Percentiles rank a stretch among this genome's conserved stretches.
These are phyloP conservation scores for Cubamyces sp. DNA, from an alignment of 768 basidiomycete species.

Conservation along the genomic window DNA sequence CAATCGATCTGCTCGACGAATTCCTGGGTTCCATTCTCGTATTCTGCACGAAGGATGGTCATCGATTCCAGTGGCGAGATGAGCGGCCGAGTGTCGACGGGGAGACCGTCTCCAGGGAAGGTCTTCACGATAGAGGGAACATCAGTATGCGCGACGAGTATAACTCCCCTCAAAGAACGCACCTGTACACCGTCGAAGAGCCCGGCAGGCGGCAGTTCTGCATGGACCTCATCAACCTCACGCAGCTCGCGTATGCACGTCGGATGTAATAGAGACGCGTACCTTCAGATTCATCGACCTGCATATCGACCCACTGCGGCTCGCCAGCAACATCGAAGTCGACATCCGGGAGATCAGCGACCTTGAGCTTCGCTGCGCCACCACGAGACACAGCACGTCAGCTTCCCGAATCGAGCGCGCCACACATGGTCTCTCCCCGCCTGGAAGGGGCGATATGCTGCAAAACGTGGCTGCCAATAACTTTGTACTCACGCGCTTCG, in stretches of 20 bases:
- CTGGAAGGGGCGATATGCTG: background rate
- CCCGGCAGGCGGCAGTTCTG: conserved; percentile 21
- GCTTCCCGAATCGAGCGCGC: background rate
- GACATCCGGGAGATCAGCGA: conserved; percentile 32
- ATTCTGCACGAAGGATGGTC: conserved; percentile 62
- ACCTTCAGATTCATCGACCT: conserved; percentile 13
- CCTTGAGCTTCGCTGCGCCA: conserved; percentile 29
- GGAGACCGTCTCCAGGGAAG: conserved; percentile 40
- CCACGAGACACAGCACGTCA: conserved; percentile 6
- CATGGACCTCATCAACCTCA: background rate
- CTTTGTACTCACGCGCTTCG: conserved; percentile 26
- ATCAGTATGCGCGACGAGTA: background rate
- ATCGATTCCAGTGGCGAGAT: conserved; percentile 59
- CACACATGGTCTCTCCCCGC: background rate
- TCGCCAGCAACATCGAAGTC: conserved; percentile 11
- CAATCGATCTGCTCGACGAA: conserved; percentile 81
- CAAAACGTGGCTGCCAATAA: background rate
- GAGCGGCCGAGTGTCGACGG: conserved; percentile 49
- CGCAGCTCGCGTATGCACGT: background rate
- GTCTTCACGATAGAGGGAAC: conserved; percentile 33
- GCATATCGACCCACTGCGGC: background rate
- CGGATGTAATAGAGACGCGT: background rate
- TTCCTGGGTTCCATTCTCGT: conserved; percentile 56
- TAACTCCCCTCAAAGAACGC: background rate
- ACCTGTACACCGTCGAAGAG: conserved; percentile 26